Evolutionary conservation across 441 rosid genomes (phyloP).

Genomic region (Populus hybrid): DNA sequence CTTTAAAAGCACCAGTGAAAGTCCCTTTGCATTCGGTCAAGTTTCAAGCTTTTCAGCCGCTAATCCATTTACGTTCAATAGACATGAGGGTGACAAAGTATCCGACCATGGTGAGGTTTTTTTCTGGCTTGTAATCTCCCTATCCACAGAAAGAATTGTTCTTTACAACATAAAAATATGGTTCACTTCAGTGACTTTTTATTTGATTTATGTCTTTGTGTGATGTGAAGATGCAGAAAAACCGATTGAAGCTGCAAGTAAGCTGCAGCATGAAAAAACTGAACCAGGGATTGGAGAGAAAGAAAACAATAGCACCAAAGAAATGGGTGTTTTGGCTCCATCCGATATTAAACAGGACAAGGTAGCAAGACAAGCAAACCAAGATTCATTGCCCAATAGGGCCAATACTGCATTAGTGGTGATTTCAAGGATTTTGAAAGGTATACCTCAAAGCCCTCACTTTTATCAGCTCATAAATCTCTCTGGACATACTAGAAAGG

Average conservation of each 20-base stretch:
- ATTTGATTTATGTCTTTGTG: neutral
- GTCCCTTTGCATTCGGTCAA: neutral
- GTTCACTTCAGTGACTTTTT: too few relatives aligned
- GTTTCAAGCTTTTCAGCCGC: neutral
- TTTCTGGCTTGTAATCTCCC: neutral
- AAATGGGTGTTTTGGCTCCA: neutral
- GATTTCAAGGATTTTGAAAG: slow-evolving; percentile 18
- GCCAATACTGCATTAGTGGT: slow-evolving; percentile 6
- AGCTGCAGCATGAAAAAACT: neutral
- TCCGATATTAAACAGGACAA: neutral
- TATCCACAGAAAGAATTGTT: too few relatives aligned
- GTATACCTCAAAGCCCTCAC: slow-evolving; percentile 24
- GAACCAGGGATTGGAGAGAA: neutral
- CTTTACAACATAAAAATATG: too few relatives aligned
- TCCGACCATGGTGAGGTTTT: neutral
- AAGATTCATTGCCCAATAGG: neutral
- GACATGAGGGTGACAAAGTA: neutral
- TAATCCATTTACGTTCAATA: neutral
- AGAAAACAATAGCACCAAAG: neutral
- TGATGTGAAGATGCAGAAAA: neutral
- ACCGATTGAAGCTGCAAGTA: too few relatives aligned
- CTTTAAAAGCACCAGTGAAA: neutral
- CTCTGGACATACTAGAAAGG: slow-evolving; percentile 20
- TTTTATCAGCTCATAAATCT: slow-evolving; percentile 21
- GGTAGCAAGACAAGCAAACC: slow-evolving; percentile 6